Evolutionary conservation across 2,329 filamentous ascomycete genomes (phyloP).

Genomic region (Pseudogymnoascus pannorum): DNA sequence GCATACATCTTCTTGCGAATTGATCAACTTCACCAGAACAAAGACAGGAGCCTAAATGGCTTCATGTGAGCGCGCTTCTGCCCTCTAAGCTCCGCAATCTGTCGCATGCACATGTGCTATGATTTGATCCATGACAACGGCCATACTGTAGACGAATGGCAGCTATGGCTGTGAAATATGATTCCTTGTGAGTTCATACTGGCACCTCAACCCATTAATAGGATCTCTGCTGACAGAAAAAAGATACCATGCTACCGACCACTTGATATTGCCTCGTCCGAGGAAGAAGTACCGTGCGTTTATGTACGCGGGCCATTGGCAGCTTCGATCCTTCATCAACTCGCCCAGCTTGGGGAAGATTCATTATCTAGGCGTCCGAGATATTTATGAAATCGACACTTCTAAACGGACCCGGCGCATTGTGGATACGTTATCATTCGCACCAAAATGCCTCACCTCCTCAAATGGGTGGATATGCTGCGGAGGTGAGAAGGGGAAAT

Average conservation of each 20-base stretch:
- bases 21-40: neutral
- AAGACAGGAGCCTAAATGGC: constrained; percentile 3
- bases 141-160: constrained; percentile 10
- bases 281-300: constrained; percentile 62
- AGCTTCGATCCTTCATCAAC: constrained; percentile 84
- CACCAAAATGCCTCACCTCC: constrained; percentile 79
- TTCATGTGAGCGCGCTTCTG: constrained; percentile 2
- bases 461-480: constrained; percentile 84
- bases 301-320: constrained; percentile 69
- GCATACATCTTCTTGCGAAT: neutral
- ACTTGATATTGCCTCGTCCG: constrained; percentile 51
- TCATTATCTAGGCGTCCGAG: constrained; percentile 74
- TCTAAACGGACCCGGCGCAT: constrained; percentile 63
- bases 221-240: constrained; percentile 6
- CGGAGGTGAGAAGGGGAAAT: constrained; percentile 82
- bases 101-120: constrained; percentile 5
- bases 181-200: neutral
- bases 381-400: constrained; percentile 65
- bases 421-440: constrained; percentile 63
- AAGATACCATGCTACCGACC: constrained; percentile 60
- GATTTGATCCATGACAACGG: constrained; percentile 7
- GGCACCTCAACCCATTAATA: constrained; percentile 10
- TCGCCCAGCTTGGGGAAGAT: constrained; percentile 68
- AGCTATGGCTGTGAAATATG: constrained; percentile 14
- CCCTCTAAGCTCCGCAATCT: neutral